Evolutionary conservation across 2,329 filamentous ascomycete species (phyloP), one percentile per base, ranked within the genome.

Genomic region (Alternaria postmessia): DNA sequence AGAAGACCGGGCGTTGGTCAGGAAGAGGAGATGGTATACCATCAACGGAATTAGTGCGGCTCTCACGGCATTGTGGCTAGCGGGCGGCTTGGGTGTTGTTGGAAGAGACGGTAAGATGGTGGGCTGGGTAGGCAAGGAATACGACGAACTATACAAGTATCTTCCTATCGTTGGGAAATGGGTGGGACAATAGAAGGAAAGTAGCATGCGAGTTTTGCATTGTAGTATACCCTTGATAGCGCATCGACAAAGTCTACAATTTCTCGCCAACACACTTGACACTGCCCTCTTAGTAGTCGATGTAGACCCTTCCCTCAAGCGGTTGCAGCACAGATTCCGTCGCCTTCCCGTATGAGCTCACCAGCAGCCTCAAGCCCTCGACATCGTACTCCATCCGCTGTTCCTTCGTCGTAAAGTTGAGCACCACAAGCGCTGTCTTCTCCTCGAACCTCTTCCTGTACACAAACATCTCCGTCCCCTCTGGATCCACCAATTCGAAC

Each of bases 111-210:
- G 93, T 0, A 78, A 82, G 62, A 88, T 87, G 1, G 81, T 85
- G 4, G 93, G 93, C 0, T 97, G 93, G 93, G 84, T 96, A 55
- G 92, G 88, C 2, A 90, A 84, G 67, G 84, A 91, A 51, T 97
- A 94, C 78, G 91, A 97, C 80, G 85, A 88, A 51, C 82, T 97
- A 65, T 93, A 89, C 75, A 81, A 78, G 62, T 83, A 82, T 53
- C 82, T 90, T 42, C 88, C 88, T 1, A 67, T 89, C 12, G 72
- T 89, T 54, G 83, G 84, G 1, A 72, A 77, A 54, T 88, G 83
- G 81, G 73, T 83, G 66, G 85, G 69, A 77, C 26, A 18, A 7
- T 41, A 54, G 12, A 26, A 20, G 24, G 7, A 36, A 34, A 5
- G 39, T 51, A n/a, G 18, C 39, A 20, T 43, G 48, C 46, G 42